Evolutionary conservation across 371 early-diverging fungal genomes (phyloP).

Genomic region (Lichtheimia hyalospora): DNA sequence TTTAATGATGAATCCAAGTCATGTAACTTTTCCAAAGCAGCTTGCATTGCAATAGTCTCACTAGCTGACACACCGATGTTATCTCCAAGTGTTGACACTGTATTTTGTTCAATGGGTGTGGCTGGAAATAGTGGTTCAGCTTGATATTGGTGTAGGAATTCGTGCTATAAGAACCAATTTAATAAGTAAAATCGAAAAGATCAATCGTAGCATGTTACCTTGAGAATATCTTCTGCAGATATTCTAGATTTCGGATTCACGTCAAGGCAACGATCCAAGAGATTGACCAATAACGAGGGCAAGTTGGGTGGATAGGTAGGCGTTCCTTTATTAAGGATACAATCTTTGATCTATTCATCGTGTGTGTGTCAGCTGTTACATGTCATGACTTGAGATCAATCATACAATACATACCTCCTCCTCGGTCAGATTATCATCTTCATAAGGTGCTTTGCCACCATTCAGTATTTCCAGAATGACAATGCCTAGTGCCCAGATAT

Average conservation of each 20-base stretch:
- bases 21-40: constrained; percentile 20
- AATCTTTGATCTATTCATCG: constrained; percentile 37
- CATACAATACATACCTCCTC: constrained; percentile 28
- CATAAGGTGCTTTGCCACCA: constrained; percentile 51
- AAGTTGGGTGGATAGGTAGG: constrained; percentile 40
- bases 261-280: constrained; percentile 42
- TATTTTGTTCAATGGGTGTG: background rate
- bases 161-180: constrained; percentile 18
- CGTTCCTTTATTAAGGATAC: constrained; percentile 31
- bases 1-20: constrained; percentile 14
- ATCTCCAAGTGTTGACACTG: constrained; percentile 3
- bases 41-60: constrained; percentile 4
- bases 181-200: background rate
- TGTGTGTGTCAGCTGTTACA: background rate
- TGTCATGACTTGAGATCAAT: background rate
- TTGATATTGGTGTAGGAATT: constrained; percentile 33
- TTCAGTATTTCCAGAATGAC: constrained; percentile 45
- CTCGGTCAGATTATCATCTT: constrained; percentile 47
- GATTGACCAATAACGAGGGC: constrained; percentile 29
- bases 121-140: constrained; percentile 34
- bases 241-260: constrained; percentile 33
- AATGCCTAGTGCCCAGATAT: constrained; percentile 51
- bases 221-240: constrained; percentile 32
- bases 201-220: constrained; percentile 14
- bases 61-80: constrained; percentile 11